phyloP scores from a whole-genome alignment of 164 flowering plant species.

The Berberis thunbergii region DNA sequence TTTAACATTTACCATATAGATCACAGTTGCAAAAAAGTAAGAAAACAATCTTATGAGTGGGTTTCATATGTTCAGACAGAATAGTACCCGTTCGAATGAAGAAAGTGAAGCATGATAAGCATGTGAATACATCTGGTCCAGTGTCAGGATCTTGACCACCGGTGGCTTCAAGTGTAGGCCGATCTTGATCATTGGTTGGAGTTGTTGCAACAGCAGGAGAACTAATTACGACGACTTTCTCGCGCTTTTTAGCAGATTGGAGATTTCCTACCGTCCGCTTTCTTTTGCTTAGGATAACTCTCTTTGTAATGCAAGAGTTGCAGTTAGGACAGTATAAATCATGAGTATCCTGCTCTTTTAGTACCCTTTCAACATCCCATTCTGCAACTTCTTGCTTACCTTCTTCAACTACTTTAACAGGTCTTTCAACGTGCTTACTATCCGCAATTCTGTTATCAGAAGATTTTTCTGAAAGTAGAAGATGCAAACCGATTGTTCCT shows the following conservation, averaged over 20 bases:
- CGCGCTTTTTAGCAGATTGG: slow-evolving; percentile 21
- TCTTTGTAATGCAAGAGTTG: slow-evolving; percentile 63
- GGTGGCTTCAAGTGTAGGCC: too few species aligned
- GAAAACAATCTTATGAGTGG: too few species aligned
- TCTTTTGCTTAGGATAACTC: slow-evolving; percentile 59
- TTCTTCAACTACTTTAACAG: slow-evolving; percentile 12
- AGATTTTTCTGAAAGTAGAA: slow-evolving; percentile 12
- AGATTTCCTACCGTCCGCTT: slow-evolving; percentile 23
- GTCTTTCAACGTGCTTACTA: slow-evolving; percentile 4
- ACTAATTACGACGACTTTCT: slow-evolving; percentile 15
- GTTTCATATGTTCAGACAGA: neutral
- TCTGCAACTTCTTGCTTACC: slow-evolving; percentile 29
- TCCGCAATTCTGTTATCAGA: slow-evolving; percentile 4
- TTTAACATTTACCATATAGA: too few species aligned
- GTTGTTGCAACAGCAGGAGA: too few species aligned
- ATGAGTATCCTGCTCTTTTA: slow-evolving; percentile 70
- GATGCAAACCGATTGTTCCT: slow-evolving; percentile 8
- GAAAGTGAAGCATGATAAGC: slow-evolving; percentile 71
- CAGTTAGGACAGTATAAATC: slow-evolving; percentile 82
- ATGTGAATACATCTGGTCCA: slow-evolving; percentile 48
- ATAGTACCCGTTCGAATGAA: slow-evolving; percentile 58
- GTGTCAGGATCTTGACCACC: slow-evolving; percentile 15
- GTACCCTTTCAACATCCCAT: slow-evolving; percentile 48
- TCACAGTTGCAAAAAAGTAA: too few species aligned
- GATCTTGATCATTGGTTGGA: too few species aligned